These are phyloP conservation scores for Aegilops sharonensis DNA, from an alignment of 176 grass and related monocot species.

Conservation along the genomic window DNA sequence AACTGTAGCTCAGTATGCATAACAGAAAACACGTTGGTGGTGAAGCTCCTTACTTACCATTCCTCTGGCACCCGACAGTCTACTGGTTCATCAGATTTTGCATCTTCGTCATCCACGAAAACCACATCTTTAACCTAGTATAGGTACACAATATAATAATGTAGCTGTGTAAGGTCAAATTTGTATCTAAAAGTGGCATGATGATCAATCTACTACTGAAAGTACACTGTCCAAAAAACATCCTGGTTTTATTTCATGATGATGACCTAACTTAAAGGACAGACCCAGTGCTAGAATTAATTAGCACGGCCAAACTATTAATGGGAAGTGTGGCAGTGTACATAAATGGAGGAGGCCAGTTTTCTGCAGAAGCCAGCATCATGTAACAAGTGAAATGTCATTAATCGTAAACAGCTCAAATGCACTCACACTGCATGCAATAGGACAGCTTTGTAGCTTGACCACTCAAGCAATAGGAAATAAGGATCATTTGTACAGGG, in stretches of 20 bases:
- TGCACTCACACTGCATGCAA: no score
- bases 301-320: background rate
- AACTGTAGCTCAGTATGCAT: background rate
- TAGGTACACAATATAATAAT: slow-evolving; percentile 2
- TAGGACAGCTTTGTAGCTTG: no score
- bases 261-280: background rate
- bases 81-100: slow-evolving; percentile 34
- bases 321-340: background rate
- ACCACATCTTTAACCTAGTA: slow-evolving; percentile 53
- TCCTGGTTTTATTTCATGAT: slow-evolving; percentile 8
- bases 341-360: background rate
- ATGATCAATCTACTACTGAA: slow-evolving; percentile 18
- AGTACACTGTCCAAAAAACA: background rate
- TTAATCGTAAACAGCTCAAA: no score
- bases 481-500: background rate
- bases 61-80: slow-evolving; percentile 14
- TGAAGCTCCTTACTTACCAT: slow-evolving; percentile 31
- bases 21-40: slow-evolving; percentile 5
- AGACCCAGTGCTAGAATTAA: background rate
- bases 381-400: background rate
- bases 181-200: slow-evolving; percentile 23
- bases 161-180: slow-evolving; percentile 5
- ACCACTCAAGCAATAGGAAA: background rate
- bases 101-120: slow-evolving; percentile 77
- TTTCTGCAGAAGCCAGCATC: background rate